Evolutionary conservation across 2,329 filamentous ascomycete species (phyloP).

Genomic region (Fusarium sp.): DNA sequence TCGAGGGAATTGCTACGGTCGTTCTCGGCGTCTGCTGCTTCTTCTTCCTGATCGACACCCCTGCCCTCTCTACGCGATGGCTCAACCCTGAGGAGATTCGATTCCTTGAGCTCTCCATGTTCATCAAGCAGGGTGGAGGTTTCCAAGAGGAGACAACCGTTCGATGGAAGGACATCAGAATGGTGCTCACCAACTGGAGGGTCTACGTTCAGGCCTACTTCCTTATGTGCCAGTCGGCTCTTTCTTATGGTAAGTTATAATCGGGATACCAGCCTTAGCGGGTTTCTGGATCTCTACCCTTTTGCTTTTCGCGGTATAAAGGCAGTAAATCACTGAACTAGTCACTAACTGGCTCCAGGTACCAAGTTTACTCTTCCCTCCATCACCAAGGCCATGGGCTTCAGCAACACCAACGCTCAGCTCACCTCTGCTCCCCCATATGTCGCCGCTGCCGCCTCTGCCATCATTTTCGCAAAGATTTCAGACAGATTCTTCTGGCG

Average conservation of each 20-base stretch:
- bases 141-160: slow-evolving; percentile 42
- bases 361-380: slow-evolving; percentile 48
- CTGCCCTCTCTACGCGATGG: slow-evolving; percentile 54
- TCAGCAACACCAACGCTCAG: slow-evolving; percentile 49
- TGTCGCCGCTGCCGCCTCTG: slow-evolving; percentile 73
- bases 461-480: slow-evolving; percentile 73
- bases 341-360: slow-evolving; percentile 11
- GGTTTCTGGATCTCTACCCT: too few species aligned
- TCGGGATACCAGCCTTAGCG: too few species aligned
- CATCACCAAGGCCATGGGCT: slow-evolving; percentile 48
- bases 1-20: slow-evolving; percentile 54
- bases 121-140: slow-evolving; percentile 53
- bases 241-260: slow-evolving; percentile 43
- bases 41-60: slow-evolving; percentile 62
- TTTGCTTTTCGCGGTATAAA: too few species aligned
- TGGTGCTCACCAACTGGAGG: slow-evolving; percentile 52
- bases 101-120: slow-evolving; percentile 48
- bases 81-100: slow-evolving; percentile 49
- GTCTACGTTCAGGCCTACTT: slow-evolving; percentile 51
- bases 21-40: slow-evolving; percentile 56
- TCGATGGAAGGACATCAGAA: slow-evolving; percentile 46
- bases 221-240: slow-evolving; percentile 48
- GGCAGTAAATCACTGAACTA: not conserved
- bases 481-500: slow-evolving; percentile 71
- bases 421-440: slow-evolving; percentile 71